Base-by-base conservation (phyloP, 164 flowering plant species). In the Magnolia changhungtana region DNA sequence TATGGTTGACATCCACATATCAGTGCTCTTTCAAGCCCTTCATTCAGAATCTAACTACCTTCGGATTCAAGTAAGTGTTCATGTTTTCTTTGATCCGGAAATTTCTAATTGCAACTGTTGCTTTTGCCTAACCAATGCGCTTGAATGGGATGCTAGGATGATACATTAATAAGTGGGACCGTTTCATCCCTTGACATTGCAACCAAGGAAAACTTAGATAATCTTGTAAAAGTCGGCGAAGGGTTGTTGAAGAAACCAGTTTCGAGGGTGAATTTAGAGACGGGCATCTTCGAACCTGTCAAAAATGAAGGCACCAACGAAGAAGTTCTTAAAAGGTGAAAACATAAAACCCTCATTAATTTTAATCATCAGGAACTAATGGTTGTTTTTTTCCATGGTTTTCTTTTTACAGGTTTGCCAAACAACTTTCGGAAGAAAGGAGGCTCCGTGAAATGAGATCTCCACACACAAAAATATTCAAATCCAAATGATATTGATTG, bases 51-150 rank as follows among this genome's bases (percentile, higher is more conserved):
- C 50, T 0, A 83, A 73, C 27, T 87, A 87, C 58, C 81, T 87
- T 3, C 78, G 88, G 6, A 86, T 87, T 61, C 86, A 87, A 83
- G 89, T 85, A 83, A 29, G 27, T 67, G 55, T 8, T 20, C 23
- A 24, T 65, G 2, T 24, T n/a, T 7, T 24, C 29, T 9, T 1
- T 21, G 13, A 65, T 3, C 49, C 45, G 45, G 6, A 4, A 37
- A 3, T 37, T 37, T 37, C 45, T 37, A 37, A 37, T 37, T 37
- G 45, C 45, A 3, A 37, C 45, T 37, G 45, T 37, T 37, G 0
- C 45, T 37, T 37, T 37, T 37, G 6, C 45, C 45, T 37, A 37
- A 37, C 45, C 45, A 37, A 37, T 37, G 45, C 3, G 5, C 45
- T 37, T 37, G 45, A 37, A 37, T 37, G 45, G 45, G 45, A 37